Evolutionary conservation across 192 early-diverging fungal species (phyloP).

Genomic region (Spizellomyces punctatus): DNA sequence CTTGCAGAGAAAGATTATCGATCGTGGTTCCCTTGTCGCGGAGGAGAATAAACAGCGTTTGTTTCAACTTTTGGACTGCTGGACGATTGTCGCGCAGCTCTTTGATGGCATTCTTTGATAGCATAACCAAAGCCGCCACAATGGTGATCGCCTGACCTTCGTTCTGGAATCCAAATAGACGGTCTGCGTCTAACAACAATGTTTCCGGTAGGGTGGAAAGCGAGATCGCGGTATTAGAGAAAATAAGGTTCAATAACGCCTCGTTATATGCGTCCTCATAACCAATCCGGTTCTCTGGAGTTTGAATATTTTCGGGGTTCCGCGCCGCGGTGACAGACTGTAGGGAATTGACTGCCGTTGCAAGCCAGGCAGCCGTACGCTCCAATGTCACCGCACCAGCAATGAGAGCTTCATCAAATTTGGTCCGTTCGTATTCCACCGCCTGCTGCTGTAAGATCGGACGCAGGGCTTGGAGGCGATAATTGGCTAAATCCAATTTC

Average conservation of each 20-base stretch:
- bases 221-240: conserved; percentile 41
- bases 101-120: conserved; percentile 64
- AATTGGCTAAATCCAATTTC: conserved; percentile 83
- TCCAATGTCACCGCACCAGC: conserved; percentile 47
- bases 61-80: conserved; percentile 32
- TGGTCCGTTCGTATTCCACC: conserved; percentile 71
- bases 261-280: conserved; percentile 60
- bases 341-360: conserved; percentile 34
- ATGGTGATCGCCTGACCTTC: conserved; percentile 70
- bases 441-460: conserved; percentile 71
- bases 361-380: conserved; percentile 66
- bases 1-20: conserved; percentile 38
- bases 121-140: conserved; percentile 68
- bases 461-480: conserved; percentile 62
- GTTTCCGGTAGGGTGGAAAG: conserved; percentile 66
- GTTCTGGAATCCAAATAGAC: conserved; percentile 70
- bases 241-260: conserved; percentile 54
- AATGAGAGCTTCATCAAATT: conserved; percentile 63
- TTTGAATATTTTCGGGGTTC: conserved; percentile 58
- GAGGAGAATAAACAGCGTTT: conserved; percentile 38
- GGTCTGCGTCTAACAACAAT: conserved; percentile 63
- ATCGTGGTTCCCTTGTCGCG: conserved; percentile 32
- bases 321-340: conserved; percentile 41
- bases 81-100: conserved; percentile 42
- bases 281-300: conserved; percentile 37